Evolutionary conservation across 306 rosid species (phyloP).

Genomic region (Notholithocarpus densiflorus): DNA sequence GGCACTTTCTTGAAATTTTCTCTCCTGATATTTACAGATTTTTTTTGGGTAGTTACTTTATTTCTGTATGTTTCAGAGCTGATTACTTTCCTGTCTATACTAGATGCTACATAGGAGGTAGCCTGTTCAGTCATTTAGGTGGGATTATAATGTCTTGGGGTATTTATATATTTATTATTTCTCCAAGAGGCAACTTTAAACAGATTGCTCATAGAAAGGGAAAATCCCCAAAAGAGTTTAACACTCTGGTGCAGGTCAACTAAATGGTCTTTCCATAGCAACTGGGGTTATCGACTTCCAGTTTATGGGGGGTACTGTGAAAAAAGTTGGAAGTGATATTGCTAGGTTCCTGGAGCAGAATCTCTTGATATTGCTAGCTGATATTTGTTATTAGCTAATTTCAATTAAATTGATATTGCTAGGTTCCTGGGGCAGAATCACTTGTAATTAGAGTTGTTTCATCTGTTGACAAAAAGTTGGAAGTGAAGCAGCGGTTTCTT

Average conservation of each 20-base stretch:
- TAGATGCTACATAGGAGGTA: background rate
- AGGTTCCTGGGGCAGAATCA: conserved; percentile 91
- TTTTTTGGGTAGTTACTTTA: background rate
- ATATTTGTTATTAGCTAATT: conserved; percentile 7
- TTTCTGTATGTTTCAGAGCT: background rate
- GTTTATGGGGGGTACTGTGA: too few relatives aligned
- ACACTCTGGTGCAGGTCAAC: background rate
- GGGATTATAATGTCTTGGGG: background rate
- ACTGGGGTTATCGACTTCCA: too few relatives aligned
- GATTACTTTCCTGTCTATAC: background rate
- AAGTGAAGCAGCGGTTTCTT: conserved; percentile 89
- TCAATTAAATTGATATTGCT: conserved; percentile 29
- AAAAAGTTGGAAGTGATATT: too few relatives aligned
- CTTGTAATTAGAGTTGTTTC: conserved; percentile 96
- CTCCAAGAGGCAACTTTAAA: background rate
- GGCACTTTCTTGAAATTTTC: background rate
- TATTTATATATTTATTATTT: background rate
- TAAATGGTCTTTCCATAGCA: too few relatives aligned
- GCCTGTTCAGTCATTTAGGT: background rate
- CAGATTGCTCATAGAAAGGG: background rate
- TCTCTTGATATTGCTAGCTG: too few relatives aligned
- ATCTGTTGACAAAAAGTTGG: conserved; percentile 93
- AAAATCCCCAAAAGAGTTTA: background rate
- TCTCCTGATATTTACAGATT: background rate
- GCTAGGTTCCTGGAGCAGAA: too few relatives aligned